Percentiles rank a stretch among this genome's conserved stretches.
Evolutionary conservation across 2,329 filamentous ascomycete genomes (phyloP).

Genomic region (Coniochaeta prunicola): DNA sequence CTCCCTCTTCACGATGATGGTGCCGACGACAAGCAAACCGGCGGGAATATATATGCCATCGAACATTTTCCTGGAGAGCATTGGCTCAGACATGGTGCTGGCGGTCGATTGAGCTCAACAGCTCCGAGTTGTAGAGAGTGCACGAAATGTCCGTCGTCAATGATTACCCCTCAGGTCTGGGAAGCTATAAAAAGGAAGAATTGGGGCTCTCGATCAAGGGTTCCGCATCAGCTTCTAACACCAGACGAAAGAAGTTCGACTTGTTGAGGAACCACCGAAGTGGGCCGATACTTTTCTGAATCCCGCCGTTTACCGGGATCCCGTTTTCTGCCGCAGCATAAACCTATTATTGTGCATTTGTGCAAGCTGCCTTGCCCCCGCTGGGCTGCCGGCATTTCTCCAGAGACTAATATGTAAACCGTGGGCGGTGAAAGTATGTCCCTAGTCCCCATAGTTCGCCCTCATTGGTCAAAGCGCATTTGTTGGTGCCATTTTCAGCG

Average conservation of each 20-base stretch:
- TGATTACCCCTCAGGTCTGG: neutral
- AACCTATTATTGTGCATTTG: too few species aligned
- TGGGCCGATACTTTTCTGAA: neutral
- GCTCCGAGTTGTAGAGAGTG: neutral
- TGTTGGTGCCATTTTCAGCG: too few species aligned
- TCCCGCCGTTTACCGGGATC: neutral
- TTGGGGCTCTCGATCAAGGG: neutral
- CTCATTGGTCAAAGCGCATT: neutral
- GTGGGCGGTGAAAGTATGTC: neutral
- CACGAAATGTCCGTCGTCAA: neutral
- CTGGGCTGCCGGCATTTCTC: neutral
- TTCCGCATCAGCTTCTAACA: neutral
- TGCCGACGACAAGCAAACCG: constrained; percentile 69
- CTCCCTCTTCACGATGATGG: constrained; percentile 70
- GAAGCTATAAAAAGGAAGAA: neutral
- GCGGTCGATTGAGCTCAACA: neutral
- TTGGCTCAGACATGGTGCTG: constrained; percentile 30
- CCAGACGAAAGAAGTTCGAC: neutral
- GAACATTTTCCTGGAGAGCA: constrained; percentile 52
- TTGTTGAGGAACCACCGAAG: neutral
- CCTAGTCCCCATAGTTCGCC: neutral
- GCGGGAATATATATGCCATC: constrained; percentile 80
- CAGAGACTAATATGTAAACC: neutral
- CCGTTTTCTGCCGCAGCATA: neutral
- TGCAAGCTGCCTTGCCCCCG: too few species aligned